Percentiles rank a stretch among this genome's conserved stretches.
Evolutionary conservation across 2,329 filamentous ascomycete species (phyloP).

Genomic region (Purpureocillium takamizusanense): DNA sequence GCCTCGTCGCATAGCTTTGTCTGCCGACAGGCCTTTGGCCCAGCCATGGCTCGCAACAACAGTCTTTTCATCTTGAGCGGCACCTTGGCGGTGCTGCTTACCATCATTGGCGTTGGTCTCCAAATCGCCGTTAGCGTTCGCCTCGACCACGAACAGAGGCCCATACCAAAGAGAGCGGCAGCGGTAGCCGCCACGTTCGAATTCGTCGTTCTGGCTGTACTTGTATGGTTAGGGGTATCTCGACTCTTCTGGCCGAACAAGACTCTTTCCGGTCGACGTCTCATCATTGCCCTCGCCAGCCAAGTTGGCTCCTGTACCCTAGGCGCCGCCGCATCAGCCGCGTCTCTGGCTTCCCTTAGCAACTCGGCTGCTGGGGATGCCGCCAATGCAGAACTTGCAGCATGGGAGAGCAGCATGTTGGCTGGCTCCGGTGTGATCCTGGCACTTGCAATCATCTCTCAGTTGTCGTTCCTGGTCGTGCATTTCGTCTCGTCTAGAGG

Average conservation of each 20-base stretch:
- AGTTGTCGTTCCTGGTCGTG: slow-evolving; percentile 38
- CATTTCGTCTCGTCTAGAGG: slow-evolving; percentile 31
- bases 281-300: slow-evolving; percentile 15
- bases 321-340: slow-evolving; percentile 35
- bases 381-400: slow-evolving; percentile 5
- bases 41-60: slow-evolving; percentile 7
- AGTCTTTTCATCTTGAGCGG: slow-evolving; percentile 5
- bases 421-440: slow-evolving; percentile 35
- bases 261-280: slow-evolving; percentile 13
- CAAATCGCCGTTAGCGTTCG: slow-evolving; percentile 9
- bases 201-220: slow-evolving; percentile 14
- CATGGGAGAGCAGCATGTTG: slow-evolving; percentile 23
- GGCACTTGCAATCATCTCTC: slow-evolving; percentile 33
- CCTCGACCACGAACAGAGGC: not conserved
- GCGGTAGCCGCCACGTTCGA: slow-evolving; percentile 19
- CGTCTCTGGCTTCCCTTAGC: slow-evolving; percentile 29
- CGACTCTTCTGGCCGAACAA: slow-evolving; percentile 12
- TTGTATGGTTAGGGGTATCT: slow-evolving; percentile 24
- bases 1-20: not conserved
- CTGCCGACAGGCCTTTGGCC: slow-evolving; percentile 3
- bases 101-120: slow-evolving; percentile 9
- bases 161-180: slow-evolving; percentile 8
- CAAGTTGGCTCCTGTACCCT: slow-evolving; percentile 31
- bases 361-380: slow-evolving; percentile 8
- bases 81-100: slow-evolving; percentile 10